These are phyloP conservation scores for Zygosaccharomyces pseudobailii DNA, from an alignment of 1,139 yeast species.

Conservation along the genomic window DNA sequence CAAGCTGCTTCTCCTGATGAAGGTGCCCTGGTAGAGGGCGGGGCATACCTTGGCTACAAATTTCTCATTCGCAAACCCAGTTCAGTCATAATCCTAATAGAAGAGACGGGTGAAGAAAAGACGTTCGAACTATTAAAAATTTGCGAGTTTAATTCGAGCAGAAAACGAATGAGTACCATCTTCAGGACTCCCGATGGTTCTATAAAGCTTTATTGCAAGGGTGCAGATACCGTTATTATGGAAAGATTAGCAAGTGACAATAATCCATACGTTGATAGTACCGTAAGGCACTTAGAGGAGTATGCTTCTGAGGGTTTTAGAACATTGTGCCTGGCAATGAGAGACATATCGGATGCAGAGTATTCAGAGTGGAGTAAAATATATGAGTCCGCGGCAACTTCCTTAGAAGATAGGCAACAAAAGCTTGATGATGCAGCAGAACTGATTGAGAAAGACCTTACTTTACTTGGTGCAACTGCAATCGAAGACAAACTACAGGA, in stretches of 20 bases:
- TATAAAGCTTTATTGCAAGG: slow-evolving; percentile 86
- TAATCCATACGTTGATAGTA: slow-evolving; percentile 76
- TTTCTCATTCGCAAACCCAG: slow-evolving; percentile 85
- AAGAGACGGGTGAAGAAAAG: slow-evolving; percentile 40
- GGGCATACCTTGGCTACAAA: slow-evolving; percentile 79
- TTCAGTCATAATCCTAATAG: slow-evolving; percentile 60
- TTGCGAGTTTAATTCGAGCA: slow-evolving; percentile 94
- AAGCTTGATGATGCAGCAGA: slow-evolving; percentile 84
- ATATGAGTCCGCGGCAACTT: slow-evolving; percentile 77
- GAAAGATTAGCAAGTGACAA: slow-evolving; percentile 70
- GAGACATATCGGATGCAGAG: slow-evolving; percentile 76
- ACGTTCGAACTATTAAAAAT: slow-evolving; percentile 79
- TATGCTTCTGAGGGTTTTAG: slow-evolving; percentile 96
- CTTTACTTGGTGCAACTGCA: slow-evolving; percentile 92
- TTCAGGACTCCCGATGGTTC: slow-evolving; percentile 93
- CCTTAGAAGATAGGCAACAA: slow-evolving; percentile 67
- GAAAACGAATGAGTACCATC: slow-evolving; percentile 96
- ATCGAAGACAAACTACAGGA: slow-evolving; percentile 97
- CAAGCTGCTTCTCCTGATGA: slow-evolving; percentile 99
- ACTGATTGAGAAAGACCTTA: slow-evolving; percentile 71
- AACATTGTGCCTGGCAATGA: slow-evolving; percentile 86
- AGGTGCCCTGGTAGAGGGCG: slow-evolving; percentile 97
- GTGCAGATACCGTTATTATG: slow-evolving; percentile 94
- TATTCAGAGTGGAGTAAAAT: slow-evolving; percentile 56
- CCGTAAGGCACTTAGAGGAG: slow-evolving; percentile 85